Percentiles rank a stretch among this genome's conserved stretches.
These are phyloP conservation scores for Lecanicillium sp. DNA, from an alignment of 2,329 filamentous ascomycete genomes.

Conservation along the genomic window DNA sequence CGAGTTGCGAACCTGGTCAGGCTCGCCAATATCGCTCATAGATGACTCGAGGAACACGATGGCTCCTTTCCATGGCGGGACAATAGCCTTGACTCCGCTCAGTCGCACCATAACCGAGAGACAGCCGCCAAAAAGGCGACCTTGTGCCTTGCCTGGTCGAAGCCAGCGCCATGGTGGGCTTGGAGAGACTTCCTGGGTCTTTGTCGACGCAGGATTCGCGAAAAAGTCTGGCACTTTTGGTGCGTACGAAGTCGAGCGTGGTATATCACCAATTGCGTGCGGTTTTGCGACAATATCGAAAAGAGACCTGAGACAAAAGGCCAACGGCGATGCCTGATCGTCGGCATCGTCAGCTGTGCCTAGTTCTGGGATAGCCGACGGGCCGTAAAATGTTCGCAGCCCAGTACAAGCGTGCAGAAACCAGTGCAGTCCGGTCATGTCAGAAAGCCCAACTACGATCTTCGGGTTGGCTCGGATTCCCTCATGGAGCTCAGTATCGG, in stretches of 20 bases:
- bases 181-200: slow-evolving; percentile 19
- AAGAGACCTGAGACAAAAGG: slow-evolving; percentile 22
- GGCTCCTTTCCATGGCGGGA: slow-evolving; percentile 21
- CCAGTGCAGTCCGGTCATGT: slow-evolving; percentile 35
- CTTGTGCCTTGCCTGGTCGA: slow-evolving; percentile 26
- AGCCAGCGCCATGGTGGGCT: slow-evolving; percentile 29
- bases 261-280: slow-evolving; percentile 21
- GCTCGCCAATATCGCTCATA: slow-evolving; percentile 15
- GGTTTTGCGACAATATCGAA: slow-evolving; percentile 20
- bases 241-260: slow-evolving; percentile 23
- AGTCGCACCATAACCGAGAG: slow-evolving; percentile 25
- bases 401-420: slow-evolving; percentile 27
- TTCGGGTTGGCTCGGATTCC: slow-evolving; percentile 28
- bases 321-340: slow-evolving; percentile 19
- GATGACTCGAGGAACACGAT: slow-evolving; percentile 28
- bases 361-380: slow-evolving; percentile 29
- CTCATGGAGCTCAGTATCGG: slow-evolving; percentile 24
- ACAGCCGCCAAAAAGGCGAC: slow-evolving; percentile 35
- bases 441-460: slow-evolving; percentile 34
- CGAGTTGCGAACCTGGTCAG: slow-evolving; percentile 17
- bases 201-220: slow-evolving; percentile 14
- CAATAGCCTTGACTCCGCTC: slow-evolving; percentile 18
- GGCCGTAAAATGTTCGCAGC: slow-evolving; percentile 36
- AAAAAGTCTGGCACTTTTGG: slow-evolving; percentile 17
- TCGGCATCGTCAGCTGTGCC: slow-evolving; percentile 18